A percentile compares a stretch with the other conserved stretches of the same genome.
These are phyloP conservation scores for Melanomma pulvis-pyrius DNA, from an alignment of 495 filamentous ascomycete genomes.

Conservation along the genomic window DNA sequence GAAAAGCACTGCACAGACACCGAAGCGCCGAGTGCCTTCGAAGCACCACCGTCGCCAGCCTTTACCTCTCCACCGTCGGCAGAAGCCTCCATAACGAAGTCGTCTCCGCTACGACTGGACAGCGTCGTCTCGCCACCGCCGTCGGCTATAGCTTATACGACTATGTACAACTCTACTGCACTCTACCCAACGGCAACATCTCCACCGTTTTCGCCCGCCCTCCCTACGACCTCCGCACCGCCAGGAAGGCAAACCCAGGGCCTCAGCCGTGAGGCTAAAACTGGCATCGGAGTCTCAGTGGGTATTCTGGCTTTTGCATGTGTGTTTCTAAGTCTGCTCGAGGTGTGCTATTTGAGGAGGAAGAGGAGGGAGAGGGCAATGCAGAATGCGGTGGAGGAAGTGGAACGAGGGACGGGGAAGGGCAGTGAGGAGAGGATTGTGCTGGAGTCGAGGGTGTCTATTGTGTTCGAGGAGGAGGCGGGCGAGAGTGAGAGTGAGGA, in stretches of 20 bases:
- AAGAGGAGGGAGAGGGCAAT: conserved; percentile 4
- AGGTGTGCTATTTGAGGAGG: not conserved
- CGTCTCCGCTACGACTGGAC: not conserved
- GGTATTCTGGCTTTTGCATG: not conserved
- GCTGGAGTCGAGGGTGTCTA: conserved; percentile 5
- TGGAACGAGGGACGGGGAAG: not conserved
- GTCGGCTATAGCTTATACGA: not conserved
- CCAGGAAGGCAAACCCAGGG: not conserved
- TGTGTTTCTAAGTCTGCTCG: not conserved
- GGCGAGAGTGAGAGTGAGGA: too few species aligned
- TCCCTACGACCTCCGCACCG: not conserved
- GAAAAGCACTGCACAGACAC: not conserved
- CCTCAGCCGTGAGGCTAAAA: not conserved
- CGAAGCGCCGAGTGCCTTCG: not conserved
- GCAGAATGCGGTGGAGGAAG: conserved; percentile 9
- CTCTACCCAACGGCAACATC: not conserved
- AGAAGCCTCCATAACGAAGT: not conserved
- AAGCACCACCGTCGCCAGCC: not conserved
- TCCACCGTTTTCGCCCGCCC: not conserved
- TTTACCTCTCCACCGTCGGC: not conserved
- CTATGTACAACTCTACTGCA: too few species aligned
- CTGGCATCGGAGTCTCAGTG: not conserved
- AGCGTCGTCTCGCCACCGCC: not conserved
- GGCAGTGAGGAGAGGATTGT: conserved; percentile 10
- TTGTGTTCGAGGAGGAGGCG: conserved; percentile 1